These are phyloP conservation scores for Gracilariopsis chorda DNA, from an alignment of 23 red algal species.

Conservation along the genomic window DNA sequence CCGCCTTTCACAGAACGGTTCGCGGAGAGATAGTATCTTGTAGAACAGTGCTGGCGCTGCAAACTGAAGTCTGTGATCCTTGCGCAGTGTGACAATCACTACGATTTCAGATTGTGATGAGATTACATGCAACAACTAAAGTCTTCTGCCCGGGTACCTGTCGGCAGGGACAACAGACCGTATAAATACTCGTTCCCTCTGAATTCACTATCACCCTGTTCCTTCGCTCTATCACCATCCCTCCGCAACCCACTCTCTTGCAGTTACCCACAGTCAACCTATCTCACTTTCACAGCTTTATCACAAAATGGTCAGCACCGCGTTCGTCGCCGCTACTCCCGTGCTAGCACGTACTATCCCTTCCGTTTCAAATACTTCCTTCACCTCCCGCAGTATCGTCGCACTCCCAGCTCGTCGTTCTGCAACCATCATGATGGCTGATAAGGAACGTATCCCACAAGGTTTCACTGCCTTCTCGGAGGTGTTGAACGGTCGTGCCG, in stretches of 20 bases:
- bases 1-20: background rate
- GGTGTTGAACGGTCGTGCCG: constrained; percentile 47
- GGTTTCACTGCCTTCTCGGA: constrained; percentile 56
- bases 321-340: constrained; percentile 45
- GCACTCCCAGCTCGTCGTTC: background rate
- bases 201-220: background rate
- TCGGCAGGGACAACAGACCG: no score
- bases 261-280: no score
- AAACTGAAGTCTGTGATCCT: background rate
- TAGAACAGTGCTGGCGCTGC: background rate
- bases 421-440: constrained; percentile 23
- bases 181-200: background rate
- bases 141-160: background rate
- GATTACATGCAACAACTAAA: background rate
- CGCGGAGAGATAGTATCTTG: background rate
- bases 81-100: background rate
- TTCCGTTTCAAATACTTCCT: background rate
- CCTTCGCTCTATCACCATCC: background rate
- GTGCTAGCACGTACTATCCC: constrained; percentile 1
- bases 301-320: constrained; percentile 20
- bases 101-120: background rate
- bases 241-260: background rate
- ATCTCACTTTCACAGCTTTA: no score
- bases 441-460: constrained; percentile 30
- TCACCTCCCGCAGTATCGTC: background rate